These are phyloP conservation scores for Kodamaea hsintzibuensis DNA, from an alignment of 805 yeast species.

Conservation along the genomic window DNA sequence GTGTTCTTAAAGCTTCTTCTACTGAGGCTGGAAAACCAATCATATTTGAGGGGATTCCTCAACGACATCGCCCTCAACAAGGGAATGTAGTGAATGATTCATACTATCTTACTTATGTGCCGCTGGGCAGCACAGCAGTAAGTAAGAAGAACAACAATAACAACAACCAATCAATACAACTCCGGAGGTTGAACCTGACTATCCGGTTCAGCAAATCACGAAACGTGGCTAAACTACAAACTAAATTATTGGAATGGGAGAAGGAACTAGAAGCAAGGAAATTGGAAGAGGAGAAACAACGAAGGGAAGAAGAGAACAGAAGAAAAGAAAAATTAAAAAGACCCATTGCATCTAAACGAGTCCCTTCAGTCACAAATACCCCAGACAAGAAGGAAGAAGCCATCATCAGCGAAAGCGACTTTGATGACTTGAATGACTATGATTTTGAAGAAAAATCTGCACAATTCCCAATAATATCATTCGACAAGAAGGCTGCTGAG, in stretches of 20 bases:
- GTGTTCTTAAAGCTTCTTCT: slow-evolving; percentile 33
- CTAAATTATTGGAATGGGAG: slow-evolving; percentile 25
- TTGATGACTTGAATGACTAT: slow-evolving; percentile 32
- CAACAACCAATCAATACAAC: slow-evolving; percentile 16
- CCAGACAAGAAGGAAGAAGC: slow-evolving; percentile 16
- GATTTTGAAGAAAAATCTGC: slow-evolving; percentile 12
- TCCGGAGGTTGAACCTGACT: slow-evolving; percentile 31
- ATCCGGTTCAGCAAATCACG: slow-evolving; percentile 40
- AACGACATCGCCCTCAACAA: slow-evolving; percentile 21
- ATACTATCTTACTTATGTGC: slow-evolving; percentile 29
- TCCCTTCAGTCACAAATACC: slow-evolving; percentile 1
- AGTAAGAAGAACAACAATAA: slow-evolving; percentile 2
- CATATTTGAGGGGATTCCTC: slow-evolving; percentile 41
- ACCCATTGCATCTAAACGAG: slow-evolving; percentile 2
- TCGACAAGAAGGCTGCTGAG: slow-evolving; percentile 8
- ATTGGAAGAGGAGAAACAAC: slow-evolving; percentile 10
- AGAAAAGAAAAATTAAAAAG: not conserved
- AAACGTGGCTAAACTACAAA: slow-evolving; percentile 30
- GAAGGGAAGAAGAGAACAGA: slow-evolving; percentile 7
- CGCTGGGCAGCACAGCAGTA: slow-evolving; percentile 10
- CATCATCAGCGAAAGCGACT: slow-evolving; percentile 39
- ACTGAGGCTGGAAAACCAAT: slow-evolving; percentile 25
- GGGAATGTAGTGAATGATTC: slow-evolving; percentile 21
- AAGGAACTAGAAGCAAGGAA: slow-evolving; percentile 4
- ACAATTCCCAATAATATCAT: slow-evolving; percentile 16